These are phyloP conservation scores for Pseudocercospora fijiensis DNA, from an alignment of 2,329 filamentous ascomycete species.

Conservation along the genomic window DNA sequence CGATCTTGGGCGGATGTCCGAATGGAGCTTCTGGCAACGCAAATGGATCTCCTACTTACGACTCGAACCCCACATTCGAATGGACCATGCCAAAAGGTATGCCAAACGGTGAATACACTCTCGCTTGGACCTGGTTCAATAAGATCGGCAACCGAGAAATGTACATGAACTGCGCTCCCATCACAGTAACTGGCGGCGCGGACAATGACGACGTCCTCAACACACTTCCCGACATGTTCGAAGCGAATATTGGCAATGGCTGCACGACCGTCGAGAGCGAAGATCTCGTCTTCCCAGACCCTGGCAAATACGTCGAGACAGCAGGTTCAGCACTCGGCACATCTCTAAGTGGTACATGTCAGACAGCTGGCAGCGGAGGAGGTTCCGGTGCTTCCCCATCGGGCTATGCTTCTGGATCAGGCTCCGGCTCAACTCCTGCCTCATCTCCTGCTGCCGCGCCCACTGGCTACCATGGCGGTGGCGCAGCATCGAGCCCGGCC, in stretches of 20 bases:
- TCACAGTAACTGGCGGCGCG: constrained; percentile 59
- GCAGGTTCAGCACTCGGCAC: constrained; percentile 21
- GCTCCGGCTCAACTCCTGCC: constrained; percentile 4
- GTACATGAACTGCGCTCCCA: constrained; percentile 92
- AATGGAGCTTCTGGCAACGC: constrained; percentile 57
- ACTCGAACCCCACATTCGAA: constrained; percentile 56
- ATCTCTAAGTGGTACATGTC: constrained; percentile 8
- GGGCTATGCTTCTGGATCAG: constrained; percentile 13
- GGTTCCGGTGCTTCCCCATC: constrained; percentile 6
- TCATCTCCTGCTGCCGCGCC: constrained; percentile 11
- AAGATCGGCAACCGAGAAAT: constrained; percentile 85
- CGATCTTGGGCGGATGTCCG: constrained; percentile 82
- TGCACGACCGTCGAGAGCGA: constrained; percentile 56
- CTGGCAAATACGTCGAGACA: constrained; percentile 47
- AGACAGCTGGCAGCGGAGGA: constrained; percentile 2
- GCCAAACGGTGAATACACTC: constrained; percentile 69
- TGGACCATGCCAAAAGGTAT: constrained; percentile 73
- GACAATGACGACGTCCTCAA: constrained; percentile 52
- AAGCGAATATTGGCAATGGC: constrained; percentile 56
- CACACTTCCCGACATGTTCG: constrained; percentile 67
- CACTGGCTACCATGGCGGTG: constrained; percentile 14
- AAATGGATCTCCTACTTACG: constrained; percentile 13
- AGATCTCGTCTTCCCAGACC: constrained; percentile 62
- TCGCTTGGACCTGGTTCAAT: constrained; percentile 96
- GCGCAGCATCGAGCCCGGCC: constrained; percentile 4